These are phyloP conservation scores for Amylocarpus encephaloides DNA, from an alignment of 2,329 filamentous ascomycete genomes.

Conservation along the genomic window DNA sequence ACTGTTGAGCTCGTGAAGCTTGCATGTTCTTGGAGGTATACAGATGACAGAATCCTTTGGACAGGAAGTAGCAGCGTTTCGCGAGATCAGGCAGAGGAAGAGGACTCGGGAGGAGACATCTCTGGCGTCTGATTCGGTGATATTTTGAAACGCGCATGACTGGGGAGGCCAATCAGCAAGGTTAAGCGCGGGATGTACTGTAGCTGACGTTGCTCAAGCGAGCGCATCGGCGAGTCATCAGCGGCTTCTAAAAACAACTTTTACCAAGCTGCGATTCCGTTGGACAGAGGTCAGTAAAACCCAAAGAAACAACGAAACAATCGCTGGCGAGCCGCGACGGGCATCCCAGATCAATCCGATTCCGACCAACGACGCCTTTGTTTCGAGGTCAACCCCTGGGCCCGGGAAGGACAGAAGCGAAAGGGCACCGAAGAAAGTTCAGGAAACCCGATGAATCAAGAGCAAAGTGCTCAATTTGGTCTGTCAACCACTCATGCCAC, in stretches of 20 bases:
- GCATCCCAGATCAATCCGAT: too few species aligned
- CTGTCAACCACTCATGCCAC: too few species aligned
- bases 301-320: neutral
- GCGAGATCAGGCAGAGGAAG: neutral
- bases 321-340: neutral
- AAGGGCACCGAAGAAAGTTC: too few species aligned
- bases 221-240: neutral
- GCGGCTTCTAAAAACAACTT: too few species aligned
- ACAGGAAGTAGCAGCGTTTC: neutral
- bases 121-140: conserved; percentile 2
- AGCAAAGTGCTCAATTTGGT: too few species aligned
- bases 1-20: neutral
- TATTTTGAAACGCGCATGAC: conserved; percentile 5
- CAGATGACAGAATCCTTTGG: conserved; percentile 3
- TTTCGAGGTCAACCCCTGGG: too few species aligned
- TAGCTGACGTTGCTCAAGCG: neutral
- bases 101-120: neutral
- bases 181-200: neutral
- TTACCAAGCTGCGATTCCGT: too few species aligned
- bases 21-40: neutral
- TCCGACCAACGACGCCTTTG: too few species aligned
- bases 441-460: too few species aligned
- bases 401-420: too few species aligned
- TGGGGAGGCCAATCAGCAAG: neutral
- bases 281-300: too few species aligned